A percentile compares a stretch with the other conserved stretches of the same genome.
These are phyloP conservation scores for Solanum paucissectum DNA, from an alignment of 257 asterid genomes.

Conservation along the genomic window DNA sequence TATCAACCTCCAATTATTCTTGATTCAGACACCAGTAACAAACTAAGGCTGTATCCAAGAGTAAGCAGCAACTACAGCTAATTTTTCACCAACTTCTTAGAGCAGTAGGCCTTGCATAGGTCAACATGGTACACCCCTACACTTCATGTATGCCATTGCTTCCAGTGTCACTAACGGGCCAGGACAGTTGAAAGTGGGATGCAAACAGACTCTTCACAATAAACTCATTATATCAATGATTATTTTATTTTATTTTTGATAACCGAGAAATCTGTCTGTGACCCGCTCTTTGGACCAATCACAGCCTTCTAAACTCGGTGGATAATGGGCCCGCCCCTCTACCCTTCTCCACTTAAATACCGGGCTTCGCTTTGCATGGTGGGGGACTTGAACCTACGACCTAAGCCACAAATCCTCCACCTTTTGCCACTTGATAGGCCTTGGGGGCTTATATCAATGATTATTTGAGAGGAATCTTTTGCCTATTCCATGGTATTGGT, in stretches of 20 bases:
- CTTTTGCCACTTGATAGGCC: too few relatives aligned
- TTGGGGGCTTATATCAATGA: background rate
- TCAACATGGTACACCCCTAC: background rate
- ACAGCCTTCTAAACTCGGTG: too few relatives aligned
- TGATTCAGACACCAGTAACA: background rate
- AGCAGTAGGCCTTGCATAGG: background rate
- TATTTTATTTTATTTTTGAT: background rate
- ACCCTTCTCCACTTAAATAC: too few relatives aligned
- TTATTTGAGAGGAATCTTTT: background rate
- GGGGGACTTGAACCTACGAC: too few relatives aligned
- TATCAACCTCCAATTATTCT: background rate
- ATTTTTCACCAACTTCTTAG: background rate
- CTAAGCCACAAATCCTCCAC: too few relatives aligned
- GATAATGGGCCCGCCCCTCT: too few relatives aligned
- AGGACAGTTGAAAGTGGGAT: background rate
- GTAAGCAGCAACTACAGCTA: background rate
- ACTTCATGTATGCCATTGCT: background rate
- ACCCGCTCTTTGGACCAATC: too few relatives aligned
- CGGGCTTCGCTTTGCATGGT: too few relatives aligned
- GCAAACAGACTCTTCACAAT: background rate
- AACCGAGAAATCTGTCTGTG: too few relatives aligned
- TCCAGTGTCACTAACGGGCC: background rate
- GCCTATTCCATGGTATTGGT: background rate
- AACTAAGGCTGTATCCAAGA: background rate
- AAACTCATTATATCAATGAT: background rate